phyloP scores from a whole-genome alignment of 1,284 basidiomycete species.

The Moesziomyces aphidis region DNA sequence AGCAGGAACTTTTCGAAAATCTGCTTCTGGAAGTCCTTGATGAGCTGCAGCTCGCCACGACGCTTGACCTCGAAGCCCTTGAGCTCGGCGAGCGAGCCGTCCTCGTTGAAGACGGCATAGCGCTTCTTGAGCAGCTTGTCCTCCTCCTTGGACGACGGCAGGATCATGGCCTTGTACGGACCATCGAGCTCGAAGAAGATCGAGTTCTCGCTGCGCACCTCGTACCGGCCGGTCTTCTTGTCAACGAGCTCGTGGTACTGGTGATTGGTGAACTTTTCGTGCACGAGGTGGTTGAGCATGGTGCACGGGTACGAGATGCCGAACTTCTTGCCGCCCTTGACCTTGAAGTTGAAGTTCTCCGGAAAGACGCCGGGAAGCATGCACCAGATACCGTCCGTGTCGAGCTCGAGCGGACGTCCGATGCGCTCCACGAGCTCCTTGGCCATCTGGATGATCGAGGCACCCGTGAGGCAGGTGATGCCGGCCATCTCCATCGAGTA shows the following conservation, averaged over 20 bases:
- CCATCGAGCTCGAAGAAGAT: constrained; percentile 99
- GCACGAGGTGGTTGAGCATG: constrained; percentile 98
- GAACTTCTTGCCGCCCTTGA: constrained; percentile 87
- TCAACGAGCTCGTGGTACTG: constrained; percentile 94
- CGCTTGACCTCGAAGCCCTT: constrained; percentile 99
- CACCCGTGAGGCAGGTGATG: constrained; percentile 98
- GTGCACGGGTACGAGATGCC: constrained; percentile 98
- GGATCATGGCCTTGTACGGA: constrained; percentile 98
- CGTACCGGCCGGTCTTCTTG: constrained; percentile 83
- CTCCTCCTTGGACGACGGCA: constrained; percentile 98
- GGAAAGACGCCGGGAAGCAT: constrained; percentile 99
- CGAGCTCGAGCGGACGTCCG: constrained; percentile 94
- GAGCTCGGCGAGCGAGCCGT: constrained; percentile 94
- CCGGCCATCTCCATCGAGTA: constrained; percentile 99
- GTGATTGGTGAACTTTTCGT: constrained; percentile 95
- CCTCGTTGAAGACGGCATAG: constrained; percentile 99
- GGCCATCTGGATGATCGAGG: constrained; percentile 99
- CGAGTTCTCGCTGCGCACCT: constrained; percentile 94
- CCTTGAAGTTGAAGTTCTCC: constrained; percentile 96
- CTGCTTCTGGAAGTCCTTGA: constrained; percentile 99
- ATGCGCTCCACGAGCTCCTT: constrained; percentile 93
- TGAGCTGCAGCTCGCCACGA: constrained; percentile 95
- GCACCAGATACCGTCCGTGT: constrained; percentile 99
- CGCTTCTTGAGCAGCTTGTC: constrained; percentile 99
- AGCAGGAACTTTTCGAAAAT: constrained; percentile 98